phyloP scores from a whole-genome alignment of 768 basidiomycete genomes.

The Leccinum obscurum region DNA sequence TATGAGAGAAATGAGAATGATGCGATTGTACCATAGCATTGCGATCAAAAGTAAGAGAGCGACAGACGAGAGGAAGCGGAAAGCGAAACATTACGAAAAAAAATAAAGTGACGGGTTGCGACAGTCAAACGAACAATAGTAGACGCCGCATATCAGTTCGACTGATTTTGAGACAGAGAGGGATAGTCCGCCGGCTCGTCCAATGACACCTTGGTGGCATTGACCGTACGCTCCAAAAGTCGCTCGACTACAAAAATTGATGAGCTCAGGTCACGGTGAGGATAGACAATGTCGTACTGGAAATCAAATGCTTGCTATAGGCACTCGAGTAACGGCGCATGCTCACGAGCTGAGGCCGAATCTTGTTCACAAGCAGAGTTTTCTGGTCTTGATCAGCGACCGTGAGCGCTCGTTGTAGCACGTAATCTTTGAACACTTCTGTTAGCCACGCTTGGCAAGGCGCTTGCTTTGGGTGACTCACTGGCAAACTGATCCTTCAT shows the following conservation, averaged over 20 bases:
- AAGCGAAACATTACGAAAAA: neutral
- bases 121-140: constrained; percentile 9
- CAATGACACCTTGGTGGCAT: constrained; percentile 22
- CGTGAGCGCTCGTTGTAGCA: constrained; percentile 74
- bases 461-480: constrained; percentile 41
- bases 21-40: constrained; percentile 39
- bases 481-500: constrained; percentile 91
- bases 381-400: constrained; percentile 74
- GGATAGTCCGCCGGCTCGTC: constrained; percentile 35
- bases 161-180: constrained; percentile 26
- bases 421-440: constrained; percentile 59
- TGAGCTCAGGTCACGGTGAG: constrained; percentile 9
- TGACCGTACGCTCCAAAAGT: constrained; percentile 54
- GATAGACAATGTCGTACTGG: constrained; percentile 54
- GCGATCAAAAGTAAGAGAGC: constrained; percentile 28
- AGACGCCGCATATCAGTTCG: constrained; percentile 15
- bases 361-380: constrained; percentile 57
- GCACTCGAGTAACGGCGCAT: constrained; percentile 73
- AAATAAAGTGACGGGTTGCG: constrained; percentile 10
- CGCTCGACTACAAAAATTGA: constrained; percentile 56
- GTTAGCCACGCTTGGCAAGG: constrained; percentile 5
- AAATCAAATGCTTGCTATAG: constrained; percentile 77
- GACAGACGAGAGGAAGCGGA: constrained; percentile 6
- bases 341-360: constrained; percentile 64
- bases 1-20: constrained; percentile 27